Evolutionary conservation across 768 basidiomycete genomes (phyloP).

Genomic region (Tricholoma sp.): DNA sequence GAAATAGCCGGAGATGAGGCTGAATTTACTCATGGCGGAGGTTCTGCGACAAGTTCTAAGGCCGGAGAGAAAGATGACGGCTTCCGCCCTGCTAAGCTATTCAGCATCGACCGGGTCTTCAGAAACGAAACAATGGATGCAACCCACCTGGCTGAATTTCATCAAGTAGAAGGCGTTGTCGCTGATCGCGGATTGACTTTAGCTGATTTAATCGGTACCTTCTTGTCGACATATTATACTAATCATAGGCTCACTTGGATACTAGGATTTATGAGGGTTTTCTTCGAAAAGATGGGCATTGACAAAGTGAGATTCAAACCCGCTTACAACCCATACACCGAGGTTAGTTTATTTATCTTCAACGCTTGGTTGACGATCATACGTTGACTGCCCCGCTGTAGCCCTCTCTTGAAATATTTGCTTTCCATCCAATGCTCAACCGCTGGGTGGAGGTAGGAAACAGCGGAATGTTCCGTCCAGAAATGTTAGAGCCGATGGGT

Average conservation of each 20-base stretch:
- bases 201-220: slow-evolving; percentile 88
- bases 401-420: slow-evolving; percentile 98
- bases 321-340: slow-evolving; percentile 97
- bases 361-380: slow-evolving; percentile 2
- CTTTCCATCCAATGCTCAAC: slow-evolving; percentile 90
- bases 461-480: slow-evolving; percentile 99
- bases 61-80: slow-evolving; percentile 52
- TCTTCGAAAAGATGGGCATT: slow-evolving; percentile 98
- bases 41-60: slow-evolving; percentile 20
- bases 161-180: slow-evolving; percentile 99
- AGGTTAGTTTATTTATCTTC: slow-evolving; percentile 39
- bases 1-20: slow-evolving; percentile 33
- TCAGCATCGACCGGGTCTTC: slow-evolving; percentile 98
- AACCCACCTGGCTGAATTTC: slow-evolving; percentile 98
- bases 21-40: slow-evolving; percentile 35
- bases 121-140: slow-evolving; percentile 98
- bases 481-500: slow-evolving; percentile 99
- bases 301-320: slow-evolving; percentile 95
- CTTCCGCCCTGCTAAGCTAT: slow-evolving; percentile 89
- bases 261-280: slow-evolving; percentile 95
- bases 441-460: slow-evolving; percentile 99
- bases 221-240: not conserved
- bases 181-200: slow-evolving; percentile 90
- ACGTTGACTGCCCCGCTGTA: slow-evolving; percentile 20
- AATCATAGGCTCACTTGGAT: not conserved